A percentile compares a stretch with the other conserved stretches of the same genome.
These are phyloP conservation scores for Cystobasidium pallidum DNA, from an alignment of 1,284 basidiomycete genomes.

Conservation along the genomic window DNA sequence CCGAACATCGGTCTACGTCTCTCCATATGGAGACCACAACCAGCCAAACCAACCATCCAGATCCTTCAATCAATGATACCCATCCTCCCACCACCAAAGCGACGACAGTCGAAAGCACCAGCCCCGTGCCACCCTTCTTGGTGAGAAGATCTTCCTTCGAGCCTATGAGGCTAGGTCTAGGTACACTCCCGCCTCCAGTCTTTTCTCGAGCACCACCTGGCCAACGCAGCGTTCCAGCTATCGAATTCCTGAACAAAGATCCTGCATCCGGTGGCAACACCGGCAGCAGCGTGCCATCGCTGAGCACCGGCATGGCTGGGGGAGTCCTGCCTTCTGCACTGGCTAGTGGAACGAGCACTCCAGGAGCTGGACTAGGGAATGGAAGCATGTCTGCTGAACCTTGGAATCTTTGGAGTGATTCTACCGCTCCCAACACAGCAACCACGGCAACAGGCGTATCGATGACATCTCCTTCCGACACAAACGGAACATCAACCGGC, in stretches of 20 bases:
- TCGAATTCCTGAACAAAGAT: slow-evolving; percentile 43
- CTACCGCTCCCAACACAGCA: slow-evolving; percentile 11
- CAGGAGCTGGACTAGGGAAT: slow-evolving; percentile 33
- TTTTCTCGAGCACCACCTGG: slow-evolving; percentile 49
- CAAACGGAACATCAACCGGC: background rate
- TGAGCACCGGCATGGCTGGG: background rate
- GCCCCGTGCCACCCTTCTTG: slow-evolving; percentile 12
- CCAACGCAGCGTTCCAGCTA: slow-evolving; percentile 49
- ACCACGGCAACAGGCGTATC: too few species aligned
- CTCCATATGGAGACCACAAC: background rate
- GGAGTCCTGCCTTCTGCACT: slow-evolving; percentile 3
- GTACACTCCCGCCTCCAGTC: slow-evolving; percentile 48
- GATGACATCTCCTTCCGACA: too few species aligned
- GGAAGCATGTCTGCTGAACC: slow-evolving; percentile 28
- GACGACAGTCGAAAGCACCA: background rate
- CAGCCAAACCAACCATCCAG: background rate
- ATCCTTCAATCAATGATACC: background rate
- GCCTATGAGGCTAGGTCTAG: slow-evolving; percentile 45
- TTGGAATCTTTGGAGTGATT: slow-evolving; percentile 42
- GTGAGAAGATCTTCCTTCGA: slow-evolving; percentile 35
- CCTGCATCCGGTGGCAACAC: background rate
- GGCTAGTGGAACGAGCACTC: slow-evolving; percentile 25
- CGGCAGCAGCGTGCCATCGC: background rate
- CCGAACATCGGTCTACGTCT: too few species aligned
- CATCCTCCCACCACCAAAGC: background rate